phyloP scores from a whole-genome alignment of 768 basidiomycete genomes.

The Amanita muscaria region DNA sequence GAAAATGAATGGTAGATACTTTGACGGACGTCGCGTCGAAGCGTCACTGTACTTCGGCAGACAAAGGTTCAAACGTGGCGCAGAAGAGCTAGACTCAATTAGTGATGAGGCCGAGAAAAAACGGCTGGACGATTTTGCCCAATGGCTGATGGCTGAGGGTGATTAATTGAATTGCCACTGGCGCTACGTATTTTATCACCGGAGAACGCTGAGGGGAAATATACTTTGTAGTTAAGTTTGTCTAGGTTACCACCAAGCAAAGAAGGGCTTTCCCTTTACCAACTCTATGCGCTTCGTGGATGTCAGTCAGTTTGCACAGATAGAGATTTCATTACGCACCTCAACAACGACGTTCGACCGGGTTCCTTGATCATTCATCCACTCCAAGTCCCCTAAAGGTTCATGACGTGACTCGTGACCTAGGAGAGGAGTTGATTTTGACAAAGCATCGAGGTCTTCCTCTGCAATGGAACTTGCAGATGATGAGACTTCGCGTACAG shows the following conservation, averaged over 20 bases:
- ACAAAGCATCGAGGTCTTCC: constrained; percentile 65
- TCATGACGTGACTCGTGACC: constrained; percentile 37
- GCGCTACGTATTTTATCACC: no score
- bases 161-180: constrained; percentile 35
- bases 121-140: constrained; percentile 80
- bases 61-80: constrained; percentile 72
- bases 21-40: constrained; percentile 74
- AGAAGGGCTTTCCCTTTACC: constrained; percentile 57
- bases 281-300: constrained; percentile 61
- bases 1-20: constrained; percentile 95
- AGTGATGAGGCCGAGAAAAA: constrained; percentile 73
- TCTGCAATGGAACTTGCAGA: constrained; percentile 51
- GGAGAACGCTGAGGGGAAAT: no score
- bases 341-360: constrained; percentile 64
- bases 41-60: constrained; percentile 78
- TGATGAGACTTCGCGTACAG: constrained; percentile 48
- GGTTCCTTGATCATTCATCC: constrained; percentile 34
- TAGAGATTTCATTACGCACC: constrained; percentile 29
- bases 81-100: constrained; percentile 55
- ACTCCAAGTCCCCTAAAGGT: constrained; percentile 30
- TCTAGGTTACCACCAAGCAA: constrained; percentile 55
- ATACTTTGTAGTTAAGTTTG: no score
- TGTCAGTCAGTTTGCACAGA: not conserved
- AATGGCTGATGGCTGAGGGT: constrained; percentile 79
- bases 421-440: constrained; percentile 67